phyloP scores from a whole-genome alignment of 208 protist genomes.

The Crithidia fasciculata region DNA sequence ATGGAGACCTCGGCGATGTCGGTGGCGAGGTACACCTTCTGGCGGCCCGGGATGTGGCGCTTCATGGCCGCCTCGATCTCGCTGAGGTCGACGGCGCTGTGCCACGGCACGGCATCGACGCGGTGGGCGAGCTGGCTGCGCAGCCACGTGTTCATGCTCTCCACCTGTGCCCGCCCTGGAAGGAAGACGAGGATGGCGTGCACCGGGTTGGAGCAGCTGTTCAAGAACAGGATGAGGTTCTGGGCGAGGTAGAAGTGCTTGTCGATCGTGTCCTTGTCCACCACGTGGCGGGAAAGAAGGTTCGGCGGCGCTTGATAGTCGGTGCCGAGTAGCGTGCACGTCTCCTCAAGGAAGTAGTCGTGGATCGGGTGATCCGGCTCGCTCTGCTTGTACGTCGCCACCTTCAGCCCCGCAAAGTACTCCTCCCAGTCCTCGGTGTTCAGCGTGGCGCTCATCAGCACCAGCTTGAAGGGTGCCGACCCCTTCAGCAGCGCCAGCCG shows the following conservation, averaged over 20 bases:
- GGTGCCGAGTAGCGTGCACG: constrained; percentile 64
- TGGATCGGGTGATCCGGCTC: constrained; percentile 81
- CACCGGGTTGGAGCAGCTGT: constrained; percentile 48
- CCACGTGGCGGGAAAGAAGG: constrained; percentile 40
- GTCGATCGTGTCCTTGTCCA: constrained; percentile 63
- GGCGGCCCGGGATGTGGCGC: constrained; percentile 65
- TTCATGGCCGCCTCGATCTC: constrained; percentile 91
- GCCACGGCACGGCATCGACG: constrained; percentile 82
- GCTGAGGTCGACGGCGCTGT: constrained; percentile 81
- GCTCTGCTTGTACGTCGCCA: constrained; percentile 81
- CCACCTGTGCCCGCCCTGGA: constrained; percentile 81
- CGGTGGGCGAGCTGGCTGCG: constrained; percentile 57
- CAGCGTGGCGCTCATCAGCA: constrained; percentile 93
- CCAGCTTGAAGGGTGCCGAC: constrained; percentile 65
- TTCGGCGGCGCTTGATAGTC: constrained; percentile 50
- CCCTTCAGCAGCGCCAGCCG: constrained; percentile 70
- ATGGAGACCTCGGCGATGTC: constrained; percentile 97
- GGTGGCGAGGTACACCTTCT: constrained; percentile 95
- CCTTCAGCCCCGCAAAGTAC: constrained; percentile 84
- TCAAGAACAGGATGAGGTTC: constrained; percentile 69
- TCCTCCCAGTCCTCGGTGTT: constrained; percentile 86
- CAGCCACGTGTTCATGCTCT: constrained; percentile 55
- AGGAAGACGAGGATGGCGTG: constrained; percentile 95
- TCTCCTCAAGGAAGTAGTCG: constrained; percentile 88
- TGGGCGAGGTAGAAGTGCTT: constrained; percentile 71